Evolutionary conservation across 2,329 filamentous ascomycete species (phyloP), one percentile per base, ranked within the genome.

Genomic region (Colletotrichum phormii): DNA sequence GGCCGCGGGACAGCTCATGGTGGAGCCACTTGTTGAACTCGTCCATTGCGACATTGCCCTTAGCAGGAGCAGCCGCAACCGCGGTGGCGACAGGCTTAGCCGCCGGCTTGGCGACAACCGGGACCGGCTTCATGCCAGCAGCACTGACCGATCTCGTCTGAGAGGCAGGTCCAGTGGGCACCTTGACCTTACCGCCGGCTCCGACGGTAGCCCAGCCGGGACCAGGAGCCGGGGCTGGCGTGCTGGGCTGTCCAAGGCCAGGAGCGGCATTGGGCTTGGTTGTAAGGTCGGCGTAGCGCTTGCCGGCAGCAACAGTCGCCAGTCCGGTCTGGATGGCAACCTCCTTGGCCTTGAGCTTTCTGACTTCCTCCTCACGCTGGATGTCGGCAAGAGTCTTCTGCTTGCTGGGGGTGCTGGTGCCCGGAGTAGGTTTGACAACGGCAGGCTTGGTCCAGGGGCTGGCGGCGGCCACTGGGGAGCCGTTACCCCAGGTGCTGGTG

Each of bases 371-470:
- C 84, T 99, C 97, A 75, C 95, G 95, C 81, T 98, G 97, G 72
- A 99, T 98, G 77, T 98, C 96, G 29, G 95, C 94, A 57, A 98
- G 87, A 0, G 95, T 98, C 89, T 98, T 98, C 87, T 97, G 97
- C 84, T 85, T 81, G 78, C 84, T 75, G 13, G 71, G 71, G 18
- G 67, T 72, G 13, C 76, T 78, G 3, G 77, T 73, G 15, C 75
- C 76, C 1, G 79, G 73, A 3, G 79, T 77, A 1, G 78, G 79
- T 80, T 89, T 90, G 55, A 80, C 78, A 3, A 85, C 82, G 0
- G 85, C 82, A 3, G 92, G 90, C 82, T 94, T 94, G 22, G 88
- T 84, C 93, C 93, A 95, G 0, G 92, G 90, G 78, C 87, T 89
- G 58, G 85, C 81, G 1, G 86, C 84, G n/a, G 90, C 85, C 8